Conservation (phyloP, 495 filamentous ascomycete species). For the Xylaria acuta region DNA sequence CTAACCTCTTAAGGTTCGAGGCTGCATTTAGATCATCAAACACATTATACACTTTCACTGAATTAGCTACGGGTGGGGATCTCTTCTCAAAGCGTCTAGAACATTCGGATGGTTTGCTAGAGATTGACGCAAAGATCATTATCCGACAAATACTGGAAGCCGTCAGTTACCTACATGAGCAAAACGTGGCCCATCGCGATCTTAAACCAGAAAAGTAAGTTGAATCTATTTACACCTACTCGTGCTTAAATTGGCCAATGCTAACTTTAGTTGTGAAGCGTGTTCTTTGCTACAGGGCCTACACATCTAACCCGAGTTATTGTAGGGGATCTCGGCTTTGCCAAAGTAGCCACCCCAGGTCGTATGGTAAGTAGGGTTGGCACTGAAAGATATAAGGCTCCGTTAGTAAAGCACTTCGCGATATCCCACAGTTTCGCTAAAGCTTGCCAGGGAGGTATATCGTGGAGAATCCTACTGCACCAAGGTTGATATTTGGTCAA, state of each 20-base stretch:
- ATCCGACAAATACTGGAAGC: conserved; percentile 82
- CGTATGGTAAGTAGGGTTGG: conserved; percentile 70
- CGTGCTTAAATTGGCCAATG: not conserved
- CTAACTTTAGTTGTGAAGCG: conserved; percentile 38
- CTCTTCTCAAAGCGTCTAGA: conserved; percentile 57
- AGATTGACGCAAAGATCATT: conserved; percentile 78
- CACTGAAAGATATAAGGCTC: conserved; percentile 70
- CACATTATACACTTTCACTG: conserved; percentile 63
- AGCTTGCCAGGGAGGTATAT: conserved; percentile 33
- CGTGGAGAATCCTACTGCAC: conserved; percentile 35
- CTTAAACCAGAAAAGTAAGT: conserved; percentile 88
- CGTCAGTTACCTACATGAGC: conserved; percentile 79
- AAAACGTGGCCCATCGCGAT: conserved; percentile 85
- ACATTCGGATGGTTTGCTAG: conserved; percentile 45
- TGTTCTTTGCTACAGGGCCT: conserved; percentile 73
- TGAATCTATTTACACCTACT: not conserved
- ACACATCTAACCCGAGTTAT: conserved; percentile 61
- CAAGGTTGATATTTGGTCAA: conserved; percentile 54
- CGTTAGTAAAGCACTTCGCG: conserved; percentile 59
- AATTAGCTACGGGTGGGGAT: conserved; percentile 71
- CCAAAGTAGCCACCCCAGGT: conserved; percentile 49
- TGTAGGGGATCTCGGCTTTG: conserved; percentile 77
- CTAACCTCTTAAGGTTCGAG: conserved; percentile 28
- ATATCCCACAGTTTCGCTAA: not conserved
- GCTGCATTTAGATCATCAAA: conserved; percentile 30